These are phyloP conservation scores for Russula olivacea DNA, from an alignment of 768 basidiomycete genomes.

Conservation along the genomic window DNA sequence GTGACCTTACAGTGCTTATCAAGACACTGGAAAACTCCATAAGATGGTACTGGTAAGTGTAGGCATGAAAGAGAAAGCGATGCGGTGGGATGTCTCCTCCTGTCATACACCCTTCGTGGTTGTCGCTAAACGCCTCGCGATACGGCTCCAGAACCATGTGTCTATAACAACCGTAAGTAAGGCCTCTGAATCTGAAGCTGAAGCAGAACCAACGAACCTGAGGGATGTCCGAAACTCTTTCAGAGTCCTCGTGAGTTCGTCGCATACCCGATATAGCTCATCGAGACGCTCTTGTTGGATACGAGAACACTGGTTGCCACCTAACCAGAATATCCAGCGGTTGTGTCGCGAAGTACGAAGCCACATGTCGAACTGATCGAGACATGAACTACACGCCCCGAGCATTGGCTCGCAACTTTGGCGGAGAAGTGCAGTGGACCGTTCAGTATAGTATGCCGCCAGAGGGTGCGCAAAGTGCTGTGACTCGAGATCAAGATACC, in stretches of 20 bases:
- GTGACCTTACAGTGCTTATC: conserved; percentile 34
- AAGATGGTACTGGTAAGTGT: conserved; percentile 59
- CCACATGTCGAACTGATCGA: conserved; percentile 47
- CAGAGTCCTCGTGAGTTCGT: conserved; percentile 35
- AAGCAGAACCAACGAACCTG: conserved; percentile 37
- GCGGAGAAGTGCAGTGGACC: conserved; percentile 41
- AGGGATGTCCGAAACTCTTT: conserved; percentile 44
- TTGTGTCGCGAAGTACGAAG: conserved; percentile 37
- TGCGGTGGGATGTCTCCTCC: conserved; percentile 50
- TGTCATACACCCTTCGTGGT: conserved; percentile 27
- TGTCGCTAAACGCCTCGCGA: conserved; percentile 42
- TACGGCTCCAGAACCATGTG: conserved; percentile 59
- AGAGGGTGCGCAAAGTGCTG: conserved; percentile 46
- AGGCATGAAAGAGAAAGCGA: conserved; percentile 67
- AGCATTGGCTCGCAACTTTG: conserved; percentile 53
- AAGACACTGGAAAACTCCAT: conserved; percentile 36
- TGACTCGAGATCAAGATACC: conserved; percentile 63
- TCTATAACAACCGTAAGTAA: conserved; percentile 25
- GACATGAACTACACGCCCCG: conserved; percentile 36
- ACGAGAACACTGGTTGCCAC: conserved; percentile 30
- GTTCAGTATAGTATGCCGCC: conserved; percentile 38
- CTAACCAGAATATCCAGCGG: conserved; percentile 36
- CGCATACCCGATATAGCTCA: conserved; percentile 36
- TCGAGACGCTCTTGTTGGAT: conserved; percentile 34
- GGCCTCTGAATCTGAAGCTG: too few relatives aligned